Percentiles rank a stretch among this genome's conserved stretches.
These are phyloP conservation scores for Cercospora sp. DNA, from an alignment of 2,329 filamentous ascomycete species.

Conservation along the genomic window DNA sequence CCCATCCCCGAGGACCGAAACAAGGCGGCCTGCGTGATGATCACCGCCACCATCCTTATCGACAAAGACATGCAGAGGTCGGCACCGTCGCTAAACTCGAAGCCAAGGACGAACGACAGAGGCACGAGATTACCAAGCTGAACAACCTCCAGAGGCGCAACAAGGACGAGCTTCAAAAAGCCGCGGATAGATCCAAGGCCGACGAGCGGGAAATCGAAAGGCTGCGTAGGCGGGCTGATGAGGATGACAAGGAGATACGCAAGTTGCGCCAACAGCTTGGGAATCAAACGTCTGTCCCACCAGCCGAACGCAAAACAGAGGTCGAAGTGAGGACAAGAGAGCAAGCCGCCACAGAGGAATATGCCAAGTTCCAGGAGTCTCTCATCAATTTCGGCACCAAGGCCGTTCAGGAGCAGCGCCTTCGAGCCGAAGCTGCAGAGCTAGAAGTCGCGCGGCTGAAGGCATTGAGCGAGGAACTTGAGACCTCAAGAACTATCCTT, in stretches of 20 bases:
- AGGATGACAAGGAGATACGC: conserved; percentile 10
- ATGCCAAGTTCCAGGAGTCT: conserved; percentile 4
- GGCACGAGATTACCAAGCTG: neutral
- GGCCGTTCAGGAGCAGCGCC: conserved; percentile 16
- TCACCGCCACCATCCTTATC: neutral
- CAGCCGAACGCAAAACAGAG: neutral
- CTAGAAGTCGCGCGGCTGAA: neutral
- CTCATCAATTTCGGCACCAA: conserved; percentile 12
- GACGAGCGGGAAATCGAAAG: conserved; percentile 15
- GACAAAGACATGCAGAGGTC: no score
- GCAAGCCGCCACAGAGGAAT: neutral
- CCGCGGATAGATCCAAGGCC: conserved; percentile 1
- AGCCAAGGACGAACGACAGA: neutral
- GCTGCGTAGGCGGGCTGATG: conserved; percentile 12
- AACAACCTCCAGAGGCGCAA: neutral
- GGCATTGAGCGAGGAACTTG: neutral
- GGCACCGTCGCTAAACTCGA: no score
- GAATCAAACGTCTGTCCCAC: neutral
- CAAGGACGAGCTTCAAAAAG: conserved; percentile 1
- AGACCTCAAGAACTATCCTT: conserved; percentile 1
- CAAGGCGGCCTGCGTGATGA: neutral
- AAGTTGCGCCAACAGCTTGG: conserved; percentile 15
- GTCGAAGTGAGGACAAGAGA: neutral
- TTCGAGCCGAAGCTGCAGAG: conserved; percentile 1
- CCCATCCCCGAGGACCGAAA: neutral